Evolutionary conservation across 805 yeast genomes (phyloP).

Genomic region (Candida wancherniae): DNA sequence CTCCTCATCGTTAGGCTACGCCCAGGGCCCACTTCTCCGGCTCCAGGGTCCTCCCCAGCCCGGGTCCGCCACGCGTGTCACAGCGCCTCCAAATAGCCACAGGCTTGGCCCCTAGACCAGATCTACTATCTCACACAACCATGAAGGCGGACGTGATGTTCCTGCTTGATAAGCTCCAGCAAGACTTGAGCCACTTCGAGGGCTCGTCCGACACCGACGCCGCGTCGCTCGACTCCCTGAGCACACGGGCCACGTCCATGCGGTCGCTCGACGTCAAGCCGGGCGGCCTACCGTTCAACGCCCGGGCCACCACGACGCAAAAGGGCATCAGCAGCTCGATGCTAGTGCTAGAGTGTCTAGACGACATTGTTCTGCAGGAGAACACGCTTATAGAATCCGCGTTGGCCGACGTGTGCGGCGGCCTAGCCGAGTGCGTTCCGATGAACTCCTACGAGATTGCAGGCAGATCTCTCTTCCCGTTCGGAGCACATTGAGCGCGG

Average conservation of each 20-base stretch:
- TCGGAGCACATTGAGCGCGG: background rate
- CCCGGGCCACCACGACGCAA: background rate
- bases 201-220: slow-evolving; percentile 5
- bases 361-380: slow-evolving; percentile 24
- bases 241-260: slow-evolving; percentile 7
- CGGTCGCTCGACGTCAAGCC: background rate
- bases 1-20: too few relatives aligned
- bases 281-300: background rate
- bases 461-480: slow-evolving; percentile 3
- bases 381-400: slow-evolving; percentile 15
- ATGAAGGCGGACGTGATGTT: slow-evolving; percentile 1
- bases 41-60: too few relatives aligned
- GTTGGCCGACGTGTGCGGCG: slow-evolving; percentile 13
- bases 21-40: too few relatives aligned
- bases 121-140: too few relatives aligned
- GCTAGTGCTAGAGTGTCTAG: slow-evolving; percentile 23
- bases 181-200: slow-evolving; percentile 1
- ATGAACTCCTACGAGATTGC: slow-evolving; percentile 18
- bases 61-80: too few relatives aligned
- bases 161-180: slow-evolving; percentile 5
- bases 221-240: slow-evolving; percentile 2
- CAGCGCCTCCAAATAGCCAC: too few relatives aligned
- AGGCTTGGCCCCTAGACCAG: too few relatives aligned
- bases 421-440: slow-evolving; percentile 17
- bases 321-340: slow-evolving; percentile 2